A percentile compares a stretch with the other conserved stretches of the same genome.
Evolutionary conservation across 306 rosid species (phyloP).

Genomic region (Cyamopsis tetragonoloba): DNA sequence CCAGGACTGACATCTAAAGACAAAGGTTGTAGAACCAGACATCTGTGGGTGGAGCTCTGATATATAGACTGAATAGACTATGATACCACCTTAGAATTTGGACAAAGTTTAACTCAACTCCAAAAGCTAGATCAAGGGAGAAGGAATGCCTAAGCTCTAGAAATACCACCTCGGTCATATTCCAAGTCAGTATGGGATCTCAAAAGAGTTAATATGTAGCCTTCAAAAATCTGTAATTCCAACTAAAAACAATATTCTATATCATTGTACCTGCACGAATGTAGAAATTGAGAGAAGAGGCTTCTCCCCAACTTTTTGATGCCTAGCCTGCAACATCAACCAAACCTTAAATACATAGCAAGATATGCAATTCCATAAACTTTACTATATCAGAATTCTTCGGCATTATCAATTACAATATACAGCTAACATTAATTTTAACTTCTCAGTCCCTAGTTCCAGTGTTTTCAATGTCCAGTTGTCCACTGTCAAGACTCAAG

Average conservation of each 20-base stretch:
- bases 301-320: slow-evolving; percentile 96
- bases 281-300: slow-evolving; percentile 92
- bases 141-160: too few species aligned
- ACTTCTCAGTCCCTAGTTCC: not conserved
- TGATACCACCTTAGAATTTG: too few species aligned
- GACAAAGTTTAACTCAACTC: too few species aligned
- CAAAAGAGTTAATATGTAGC: not conserved
- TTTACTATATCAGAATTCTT: not conserved
- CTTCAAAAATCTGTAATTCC: slow-evolving; percentile 1
- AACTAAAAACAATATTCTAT: slow-evolving; percentile 13
- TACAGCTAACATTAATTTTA: slow-evolving; percentile 5
- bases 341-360: slow-evolving; percentile 26
- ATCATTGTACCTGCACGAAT: slow-evolving; percentile 64
- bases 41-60: too few species aligned
- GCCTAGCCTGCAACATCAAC: slow-evolving; percentile 78
- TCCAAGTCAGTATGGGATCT: too few species aligned
- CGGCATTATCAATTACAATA: not conserved
- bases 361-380: not conserved
- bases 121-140: too few species aligned
- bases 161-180: too few species aligned
- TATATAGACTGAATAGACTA: too few species aligned
- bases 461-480: not conserved
- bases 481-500: too few species aligned
- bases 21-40: too few species aligned
- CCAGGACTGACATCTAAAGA: too few species aligned